These are phyloP conservation scores for Podaxis carcinomalis DNA, from an alignment of 768 basidiomycete genomes.

Conservation along the genomic window DNA sequence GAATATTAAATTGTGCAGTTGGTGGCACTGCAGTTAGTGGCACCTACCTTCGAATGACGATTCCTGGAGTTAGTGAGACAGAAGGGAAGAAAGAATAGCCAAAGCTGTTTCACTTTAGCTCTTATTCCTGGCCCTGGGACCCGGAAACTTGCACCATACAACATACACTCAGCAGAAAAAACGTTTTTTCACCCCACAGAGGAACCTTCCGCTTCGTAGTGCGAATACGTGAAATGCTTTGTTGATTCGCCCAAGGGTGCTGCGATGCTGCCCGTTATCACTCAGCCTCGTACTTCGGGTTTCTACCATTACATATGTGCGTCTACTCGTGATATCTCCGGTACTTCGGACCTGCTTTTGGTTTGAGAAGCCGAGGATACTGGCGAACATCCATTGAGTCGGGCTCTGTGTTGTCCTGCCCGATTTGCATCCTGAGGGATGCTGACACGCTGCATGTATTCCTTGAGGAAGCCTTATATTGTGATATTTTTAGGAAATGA, in stretches of 20 bases:
- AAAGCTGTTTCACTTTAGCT: no score
- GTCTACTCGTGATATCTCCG: background rate
- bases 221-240: no score
- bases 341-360: background rate
- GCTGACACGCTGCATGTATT: background rate
- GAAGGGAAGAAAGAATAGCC: background rate
- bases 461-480: background rate
- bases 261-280: background rate
- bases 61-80: background rate
- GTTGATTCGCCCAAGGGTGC: background rate
- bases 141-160: background rate
- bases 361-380: background rate
- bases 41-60: background rate
- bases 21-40: background rate
- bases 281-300: background rate
- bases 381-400: background rate
- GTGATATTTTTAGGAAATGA: background rate
- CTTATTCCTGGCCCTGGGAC: slow-evolving; percentile 1
- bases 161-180: no score
- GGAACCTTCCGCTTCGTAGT: no score
- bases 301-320: background rate
- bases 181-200: no score
- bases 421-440: background rate
- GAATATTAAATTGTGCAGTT: background rate
- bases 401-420: background rate